Base-by-base conservation (phyloP, 495 filamentous ascomycete genomes). In the Daldinia concentrica region DNA sequence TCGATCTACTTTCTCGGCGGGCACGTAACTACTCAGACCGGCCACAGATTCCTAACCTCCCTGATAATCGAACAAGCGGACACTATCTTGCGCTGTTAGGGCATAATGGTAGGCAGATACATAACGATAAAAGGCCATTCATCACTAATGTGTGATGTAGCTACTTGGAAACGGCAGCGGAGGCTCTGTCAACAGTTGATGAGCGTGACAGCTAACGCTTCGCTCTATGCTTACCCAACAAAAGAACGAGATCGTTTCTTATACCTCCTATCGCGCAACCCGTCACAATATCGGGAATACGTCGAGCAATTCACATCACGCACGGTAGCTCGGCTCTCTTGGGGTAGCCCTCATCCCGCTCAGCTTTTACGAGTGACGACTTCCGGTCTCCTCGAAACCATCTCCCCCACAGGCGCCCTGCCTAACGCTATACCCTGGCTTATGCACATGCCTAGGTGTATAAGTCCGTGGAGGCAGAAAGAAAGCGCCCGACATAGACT, bases 21-120 rank as follows among this genome's bases (percentile, higher is more conserved):
- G 83, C 84, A 4, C 68, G 75, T n/a, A 88, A 87, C 66, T 91
- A 90, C 74, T 90, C 87, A 9, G 83, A 89, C 72, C 85, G 90
- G 8, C 89, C 88, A 3, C 79, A 74, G 36, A 86, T 86, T 17
- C 83, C 82, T 15, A 85, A 84, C 61, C 77, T 86, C 17, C 81
- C 83, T 7, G 83, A 88, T 64, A 88, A 87, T 65, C 80, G 84
- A 60, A 87, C 85, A 14, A 85, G 82, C 64, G 84, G 83, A 11
- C 81, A 87, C 55, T 88, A 88, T 61, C 78, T 88, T 0, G 86
- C 86, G n/a, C 74, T 88, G 1, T 75, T 83, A 12, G 86, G 85
- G 41, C 77, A 80, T 45, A 87, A 85, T 29, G 83, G 82, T 85
- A 72, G 62, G 76, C 70, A 36, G 14, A 4, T n/a, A 58, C 22